These are phyloP conservation scores for Solanum sejunctum DNA, from an alignment of 257 asterid genomes.

Conservation along the genomic window DNA sequence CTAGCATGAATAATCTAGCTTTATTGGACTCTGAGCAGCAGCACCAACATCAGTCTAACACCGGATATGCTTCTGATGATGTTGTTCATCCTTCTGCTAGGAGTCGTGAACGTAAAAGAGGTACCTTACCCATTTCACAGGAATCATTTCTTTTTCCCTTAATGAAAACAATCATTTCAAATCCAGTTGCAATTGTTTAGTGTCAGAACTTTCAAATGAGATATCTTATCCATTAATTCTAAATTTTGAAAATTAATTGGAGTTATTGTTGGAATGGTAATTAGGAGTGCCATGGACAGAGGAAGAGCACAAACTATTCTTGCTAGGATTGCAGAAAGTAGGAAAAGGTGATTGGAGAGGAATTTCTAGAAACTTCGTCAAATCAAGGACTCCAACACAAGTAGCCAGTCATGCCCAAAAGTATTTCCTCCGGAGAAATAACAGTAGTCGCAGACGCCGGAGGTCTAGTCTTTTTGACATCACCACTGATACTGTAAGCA, in stretches of 20 bases:
- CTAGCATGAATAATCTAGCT: constrained; percentile 80
- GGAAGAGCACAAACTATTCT: constrained; percentile 79
- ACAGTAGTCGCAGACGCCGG: constrained; percentile 77
- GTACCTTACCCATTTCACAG: constrained; percentile 10
- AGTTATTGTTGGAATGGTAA: background rate
- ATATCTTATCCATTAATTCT: no score
- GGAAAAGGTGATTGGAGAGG: constrained; percentile 99
- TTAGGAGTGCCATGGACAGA: constrained; percentile 96
- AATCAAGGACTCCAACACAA: constrained; percentile 89
- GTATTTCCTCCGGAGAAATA: constrained; percentile 80
- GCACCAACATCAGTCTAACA: constrained; percentile 38
- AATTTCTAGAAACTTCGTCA: constrained; percentile 83
- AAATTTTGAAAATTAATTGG: background rate
- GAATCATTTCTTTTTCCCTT: background rate
- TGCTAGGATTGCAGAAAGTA: constrained; percentile 78
- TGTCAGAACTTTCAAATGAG: no score
- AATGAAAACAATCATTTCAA: no score
- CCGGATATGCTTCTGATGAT: constrained; percentile 90
- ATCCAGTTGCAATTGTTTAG: no score
- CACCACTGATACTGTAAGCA: constrained; percentile 57
- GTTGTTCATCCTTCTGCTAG: constrained; percentile 88
- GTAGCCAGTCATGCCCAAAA: constrained; percentile 99
- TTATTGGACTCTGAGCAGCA: constrained; percentile 27
- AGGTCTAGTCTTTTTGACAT: constrained; percentile 95
- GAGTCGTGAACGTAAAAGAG: constrained; percentile 74